Conservation (phyloP, 192 early-diverging fungal species). For the Backusella tuberculispora region DNA sequence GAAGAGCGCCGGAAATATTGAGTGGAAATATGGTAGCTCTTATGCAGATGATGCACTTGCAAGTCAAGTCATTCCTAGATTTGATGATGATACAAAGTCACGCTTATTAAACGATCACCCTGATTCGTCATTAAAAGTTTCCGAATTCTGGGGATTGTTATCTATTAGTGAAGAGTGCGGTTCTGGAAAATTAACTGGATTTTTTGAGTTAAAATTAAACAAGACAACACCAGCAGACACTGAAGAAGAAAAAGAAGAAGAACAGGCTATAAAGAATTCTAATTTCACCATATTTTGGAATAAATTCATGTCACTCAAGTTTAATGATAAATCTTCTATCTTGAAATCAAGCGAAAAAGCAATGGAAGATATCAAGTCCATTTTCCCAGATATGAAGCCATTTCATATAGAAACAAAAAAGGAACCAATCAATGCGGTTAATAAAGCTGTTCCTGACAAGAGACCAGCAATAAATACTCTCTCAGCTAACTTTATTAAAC, state of each 20-base stretch:
- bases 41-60: conserved; percentile 44
- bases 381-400: conserved; percentile 7
- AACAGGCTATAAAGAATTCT: background rate
- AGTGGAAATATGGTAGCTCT: conserved; percentile 44
- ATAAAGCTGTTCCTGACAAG: background rate
- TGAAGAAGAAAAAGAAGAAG: background rate
- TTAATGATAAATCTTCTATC: background rate
- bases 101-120: conserved; percentile 45
- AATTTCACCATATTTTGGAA: conserved; percentile 25
- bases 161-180: conserved; percentile 77
- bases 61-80: conserved; percentile 50
- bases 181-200: conserved; percentile 68
- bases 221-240: background rate
- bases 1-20: conserved; percentile 5
- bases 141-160: conserved; percentile 65
- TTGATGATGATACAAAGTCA: conserved; percentile 59
- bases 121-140: conserved; percentile 31
- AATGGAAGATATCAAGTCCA: background rate
- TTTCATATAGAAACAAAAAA: background rate
- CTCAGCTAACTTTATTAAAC: conserved; percentile 16
- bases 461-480: conserved; percentile 9
- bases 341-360: conserved; percentile 8
- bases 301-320: conserved; percentile 20
- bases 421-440: background rate
- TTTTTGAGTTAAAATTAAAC: conserved; percentile 48